These are phyloP conservation scores for Hypericum androsaemum DNA, from an alignment of 345 rosid species.

Conservation along the genomic window DNA sequence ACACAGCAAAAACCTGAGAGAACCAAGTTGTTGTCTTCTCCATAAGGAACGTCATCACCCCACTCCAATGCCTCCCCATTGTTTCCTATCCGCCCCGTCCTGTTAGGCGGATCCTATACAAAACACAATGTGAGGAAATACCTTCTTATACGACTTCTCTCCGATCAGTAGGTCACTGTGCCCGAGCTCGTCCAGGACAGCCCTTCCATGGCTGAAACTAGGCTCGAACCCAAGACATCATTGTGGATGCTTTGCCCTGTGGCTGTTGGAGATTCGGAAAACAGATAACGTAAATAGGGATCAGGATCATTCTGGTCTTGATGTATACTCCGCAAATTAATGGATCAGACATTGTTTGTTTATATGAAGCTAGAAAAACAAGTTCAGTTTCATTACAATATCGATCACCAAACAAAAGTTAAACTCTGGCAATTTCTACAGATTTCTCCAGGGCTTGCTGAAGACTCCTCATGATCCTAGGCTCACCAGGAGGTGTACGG, in stretches of 20 bases:
- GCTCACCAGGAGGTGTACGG: constrained; percentile 72
- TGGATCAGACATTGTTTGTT: too few relatives aligned
- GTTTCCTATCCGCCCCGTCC: constrained; percentile 9
- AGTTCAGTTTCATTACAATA: too few relatives aligned
- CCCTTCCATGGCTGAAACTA: constrained; percentile 30
- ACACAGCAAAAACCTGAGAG: neutral
- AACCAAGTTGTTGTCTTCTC: constrained; percentile 18
- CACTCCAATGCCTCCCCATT: constrained; percentile 22
- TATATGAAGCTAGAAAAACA: too few relatives aligned
- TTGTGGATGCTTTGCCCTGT: too few relatives aligned
- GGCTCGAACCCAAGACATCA: neutral
- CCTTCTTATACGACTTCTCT: constrained; percentile 26
- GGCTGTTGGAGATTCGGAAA: too few relatives aligned
- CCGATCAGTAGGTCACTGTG: constrained; percentile 35
- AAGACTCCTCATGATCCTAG: constrained; percentile 91
- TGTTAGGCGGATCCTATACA: constrained; percentile 25
- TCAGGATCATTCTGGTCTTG: too few relatives aligned
- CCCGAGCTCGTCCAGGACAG: constrained; percentile 33
- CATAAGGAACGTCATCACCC: constrained; percentile 25
- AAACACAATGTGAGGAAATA: constrained; percentile 29
- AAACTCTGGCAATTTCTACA: constrained; percentile 51
- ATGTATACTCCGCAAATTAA: too few relatives aligned
- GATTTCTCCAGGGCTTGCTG: constrained; percentile 67
- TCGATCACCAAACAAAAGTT: neutral
- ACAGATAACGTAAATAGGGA: too few relatives aligned